Base-by-base conservation (phyloP, 371 early-diverging fungal genomes). In the Cokeromyces recurvatus region DNA sequence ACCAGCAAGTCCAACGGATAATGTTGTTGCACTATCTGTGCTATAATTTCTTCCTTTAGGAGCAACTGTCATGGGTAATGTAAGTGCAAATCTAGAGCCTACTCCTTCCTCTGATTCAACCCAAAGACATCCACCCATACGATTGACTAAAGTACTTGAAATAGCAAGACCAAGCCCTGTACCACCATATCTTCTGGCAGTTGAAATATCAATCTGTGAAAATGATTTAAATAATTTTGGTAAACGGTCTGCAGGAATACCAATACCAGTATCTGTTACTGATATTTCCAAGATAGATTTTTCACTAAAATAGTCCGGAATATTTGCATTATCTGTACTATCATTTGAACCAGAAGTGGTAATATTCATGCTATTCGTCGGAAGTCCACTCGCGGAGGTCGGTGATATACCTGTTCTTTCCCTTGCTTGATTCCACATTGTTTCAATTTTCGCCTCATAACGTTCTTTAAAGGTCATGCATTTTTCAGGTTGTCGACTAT, bases 61-160 rank as follows among this genome's bases (percentile, higher is more conserved):
- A 10, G 73, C 66, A 12, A 72, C 50, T 5, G 74, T 62, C 51
- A 80, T 61, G 9, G 81, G 81, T 22, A 80, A 50, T 2, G 81
- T 78, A 25, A 78, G 61, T 5, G 81, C 77, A 39, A 80, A 80
- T 4, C 77, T 47, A 0, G 78, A 77, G 20, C 81, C 81, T 21
- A 59, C 55, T 4, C 63, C 63, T 51, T 74, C 68, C 29, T 78
- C 78, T 19, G 78, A 78, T 46, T 80, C 81, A 3, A 80, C 81
- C 81, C 81, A 80, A 6, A 80, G 52, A 23, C 77, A 71, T 9
- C 81, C 81, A 11, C 78, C 78, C 81, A 80, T 80, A 41, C 71
- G 63, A 47, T 80, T 78, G 7, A 78, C 81, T 6, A 80, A 46
- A 12, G 74, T 77, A 23, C 76, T 73, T 25, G 77, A 77, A 22